These are phyloP conservation scores for Serendipita sp. DNA, from an alignment of 768 basidiomycete genomes.

Conservation along the genomic window DNA sequence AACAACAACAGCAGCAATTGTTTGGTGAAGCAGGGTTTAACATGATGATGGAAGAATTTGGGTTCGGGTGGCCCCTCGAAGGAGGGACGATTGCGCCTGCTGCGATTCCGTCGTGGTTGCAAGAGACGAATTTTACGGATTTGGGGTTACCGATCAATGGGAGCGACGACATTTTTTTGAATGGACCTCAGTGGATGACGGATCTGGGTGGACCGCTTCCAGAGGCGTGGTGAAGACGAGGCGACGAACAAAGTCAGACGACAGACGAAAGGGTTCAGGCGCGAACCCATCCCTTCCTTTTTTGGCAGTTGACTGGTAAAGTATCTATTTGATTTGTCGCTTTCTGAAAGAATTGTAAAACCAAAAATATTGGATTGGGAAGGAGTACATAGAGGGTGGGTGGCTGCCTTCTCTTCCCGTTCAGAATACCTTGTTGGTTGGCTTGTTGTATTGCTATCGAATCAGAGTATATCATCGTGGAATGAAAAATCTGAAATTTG, in stretches of 20 bases:
- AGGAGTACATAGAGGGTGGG: too few species aligned
- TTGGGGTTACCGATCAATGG: conserved; percentile 85
- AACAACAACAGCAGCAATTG: conserved; percentile 3
- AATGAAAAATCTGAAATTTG: too few species aligned
- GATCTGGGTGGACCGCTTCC: conserved; percentile 7
- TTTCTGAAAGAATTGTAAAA: too few species aligned
- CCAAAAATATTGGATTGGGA: too few species aligned
- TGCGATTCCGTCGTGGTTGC: conserved; percentile 76
- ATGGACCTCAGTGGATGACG: conserved; percentile 11
- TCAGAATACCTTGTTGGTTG: too few species aligned
- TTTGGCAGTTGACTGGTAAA: too few species aligned
- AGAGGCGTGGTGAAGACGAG: conserved; percentile 5
- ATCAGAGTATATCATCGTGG: too few species aligned
- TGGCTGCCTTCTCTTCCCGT: too few species aligned
- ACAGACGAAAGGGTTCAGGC: too few species aligned
- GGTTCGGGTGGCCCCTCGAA: conserved; percentile 48
- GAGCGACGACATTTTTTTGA: conserved; percentile 74
- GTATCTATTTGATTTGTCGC: too few species aligned
- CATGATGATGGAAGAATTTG: conserved; percentile 75
- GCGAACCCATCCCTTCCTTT: too few species aligned
- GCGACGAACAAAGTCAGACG: background rate
- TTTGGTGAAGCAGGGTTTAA: background rate
- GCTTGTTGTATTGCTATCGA: too few species aligned
- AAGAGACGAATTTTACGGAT: conserved; percentile 81
- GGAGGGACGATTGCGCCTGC: conserved; percentile 53